phyloP scores from a whole-genome alignment of 1,284 basidiomycete genomes.

The Vanrija sp. region DNA sequence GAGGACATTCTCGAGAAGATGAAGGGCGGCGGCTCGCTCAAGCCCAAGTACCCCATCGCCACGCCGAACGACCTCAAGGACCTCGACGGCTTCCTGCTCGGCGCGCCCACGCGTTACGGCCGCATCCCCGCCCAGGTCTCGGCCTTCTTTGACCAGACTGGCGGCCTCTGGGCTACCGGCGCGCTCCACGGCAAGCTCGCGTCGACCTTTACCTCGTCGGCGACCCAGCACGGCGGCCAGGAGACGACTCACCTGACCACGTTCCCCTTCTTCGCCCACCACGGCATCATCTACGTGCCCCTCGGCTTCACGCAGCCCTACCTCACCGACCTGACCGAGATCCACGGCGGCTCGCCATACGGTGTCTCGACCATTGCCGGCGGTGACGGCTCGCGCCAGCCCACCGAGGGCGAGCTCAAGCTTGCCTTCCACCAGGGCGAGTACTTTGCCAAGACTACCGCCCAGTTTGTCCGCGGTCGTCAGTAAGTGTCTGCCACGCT shows the following conservation, averaged over 20 bases:
- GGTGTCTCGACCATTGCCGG: conserved; percentile 67
- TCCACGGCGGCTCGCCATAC: conserved; percentile 64
- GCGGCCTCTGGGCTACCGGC: conserved; percentile 65
- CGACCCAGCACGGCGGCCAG: conserved; percentile 49
- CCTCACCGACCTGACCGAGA: conserved; percentile 59
- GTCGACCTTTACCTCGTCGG: conserved; percentile 38
- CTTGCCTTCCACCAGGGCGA: conserved; percentile 62
- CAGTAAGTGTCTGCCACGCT: conserved; percentile 24
- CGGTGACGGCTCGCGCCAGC: conserved; percentile 61
- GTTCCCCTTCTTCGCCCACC: conserved; percentile 72
- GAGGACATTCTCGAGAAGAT: conserved; percentile 72
- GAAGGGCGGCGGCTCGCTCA: conserved; percentile 57
- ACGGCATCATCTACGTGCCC: conserved; percentile 61
- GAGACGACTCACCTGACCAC: conserved; percentile 60
- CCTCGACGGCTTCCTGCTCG: conserved; percentile 57
- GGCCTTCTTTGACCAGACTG: conserved; percentile 67
- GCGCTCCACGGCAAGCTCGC: conserved; percentile 73
- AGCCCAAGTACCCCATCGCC: conserved; percentile 66
- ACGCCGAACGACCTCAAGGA: conserved; percentile 61
- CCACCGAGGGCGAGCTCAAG: conserved; percentile 61
- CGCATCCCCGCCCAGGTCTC: conserved; percentile 52
- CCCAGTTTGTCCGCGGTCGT: conserved; percentile 42
- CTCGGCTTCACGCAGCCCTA: conserved; percentile 66
- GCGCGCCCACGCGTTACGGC: conserved; percentile 71
- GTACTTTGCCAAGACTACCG: conserved; percentile 44